Evolutionary conservation across 108 stramenopile genomes (phyloP), one percentile per base, ranked within the genome.

Genomic region (Nitzschia sp.): DNA sequence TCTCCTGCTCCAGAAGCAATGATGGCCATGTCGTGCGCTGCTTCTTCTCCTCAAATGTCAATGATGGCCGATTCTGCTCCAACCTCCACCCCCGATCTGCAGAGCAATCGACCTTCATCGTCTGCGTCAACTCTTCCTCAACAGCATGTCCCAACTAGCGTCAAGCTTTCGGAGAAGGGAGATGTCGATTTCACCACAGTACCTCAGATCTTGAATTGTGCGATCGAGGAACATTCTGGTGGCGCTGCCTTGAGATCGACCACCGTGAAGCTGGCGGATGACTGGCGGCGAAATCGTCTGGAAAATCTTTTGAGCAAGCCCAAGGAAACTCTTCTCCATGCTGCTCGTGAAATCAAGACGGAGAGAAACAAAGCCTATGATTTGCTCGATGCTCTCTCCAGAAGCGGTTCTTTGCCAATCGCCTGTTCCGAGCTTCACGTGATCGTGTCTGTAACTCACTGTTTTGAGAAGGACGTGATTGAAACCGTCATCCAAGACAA

Each of bases 281-380:
- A 23, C 6, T 90, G 88, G 90, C 59, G 30, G 16, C 63, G 83
- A 36, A 66, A 59, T 11, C 76, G 81, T n/a, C 86, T 88, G 55
- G 77, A 65, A 47, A 83, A 80, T 59, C 72, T 90, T 0, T 66
- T 90, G 32, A 52, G 70, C 2, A 57, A 44, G 21, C n/a, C 63
- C 0, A 44, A 53, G 26, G 15, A 25, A 45, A 27, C 52, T 9
- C 16, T 6, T 8, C 46, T 88, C 22, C 31, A 33, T 26, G 22
- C 32, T 3, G 69, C 72, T 19, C 80, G 71, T 22, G 13, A 4
- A 21, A 61, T 77, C 31, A 75, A 72, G 27, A 62, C 41, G 22
- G 85, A 89, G 63, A 87, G 70, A 58, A 76, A 88, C 68, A 89
- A 82, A 63, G 93, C 95, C 6, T 88, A 91, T 59, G 95, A 96